Evolutionary conservation across 75 land plant species (phyloP).

Genomic region (Pseudotsuga menziesii): DNA sequence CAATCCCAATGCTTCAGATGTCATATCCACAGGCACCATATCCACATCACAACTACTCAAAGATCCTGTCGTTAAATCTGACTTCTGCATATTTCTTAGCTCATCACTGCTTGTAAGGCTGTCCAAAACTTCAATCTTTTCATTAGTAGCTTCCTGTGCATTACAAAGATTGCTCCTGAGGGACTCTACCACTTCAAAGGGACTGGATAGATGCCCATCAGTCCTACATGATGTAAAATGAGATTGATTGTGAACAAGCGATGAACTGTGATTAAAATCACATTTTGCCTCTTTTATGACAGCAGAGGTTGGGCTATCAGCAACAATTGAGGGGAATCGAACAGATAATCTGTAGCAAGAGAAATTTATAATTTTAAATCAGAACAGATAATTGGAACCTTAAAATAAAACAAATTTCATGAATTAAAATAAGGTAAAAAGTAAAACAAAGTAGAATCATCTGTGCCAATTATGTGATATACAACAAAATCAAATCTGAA

Average conservation of each 20-base stretch:
- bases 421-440: neutral
- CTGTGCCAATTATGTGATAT: neutral
- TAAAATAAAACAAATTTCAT: neutral
- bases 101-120: neutral
- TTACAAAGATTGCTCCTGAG: slow-evolving; percentile 3
- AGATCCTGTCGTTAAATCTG: neutral
- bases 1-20: slow-evolving; percentile 5
- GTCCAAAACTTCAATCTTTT: slow-evolving; percentile 2
- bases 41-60: neutral
- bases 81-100: neutral
- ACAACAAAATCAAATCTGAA: neutral
- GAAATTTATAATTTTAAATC: neutral
- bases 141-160: neutral
- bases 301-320: neutral
- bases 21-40: neutral
- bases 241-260: slow-evolving; percentile 2
- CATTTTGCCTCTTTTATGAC: neutral
- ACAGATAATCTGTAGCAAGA: neutral
- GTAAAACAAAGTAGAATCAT: neutral
- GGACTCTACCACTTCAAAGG: slow-evolving; percentile 7
- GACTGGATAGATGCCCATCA: slow-evolving; percentile 8
- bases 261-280: neutral
- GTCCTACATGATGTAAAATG: neutral
- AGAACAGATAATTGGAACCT: neutral
- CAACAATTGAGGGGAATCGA: neutral